Base-by-base conservation (phyloP, 225 moss, liverwort and hornwort species). In the Marchantia paleacea region DNA sequence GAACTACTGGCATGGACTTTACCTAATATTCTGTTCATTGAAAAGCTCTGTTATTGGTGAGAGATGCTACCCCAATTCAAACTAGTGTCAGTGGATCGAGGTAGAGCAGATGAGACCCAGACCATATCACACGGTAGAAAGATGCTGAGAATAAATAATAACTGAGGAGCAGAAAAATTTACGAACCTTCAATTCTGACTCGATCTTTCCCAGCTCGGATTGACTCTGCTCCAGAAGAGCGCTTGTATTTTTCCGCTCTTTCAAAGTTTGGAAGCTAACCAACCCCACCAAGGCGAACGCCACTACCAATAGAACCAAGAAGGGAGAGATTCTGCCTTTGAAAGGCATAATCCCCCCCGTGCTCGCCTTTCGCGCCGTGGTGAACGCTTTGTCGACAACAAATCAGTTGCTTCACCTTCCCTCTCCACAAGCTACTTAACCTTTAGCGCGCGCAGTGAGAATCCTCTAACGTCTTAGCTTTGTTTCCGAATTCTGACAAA, bases 191-290 rank as follows among this genome's bases (percentile, higher is more conserved):
- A 90, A 83, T 26, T 1, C 28, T 0, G 29, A 72, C 47, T 79
- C 83, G 69, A 87, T 52, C 69, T 76, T 74, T 30, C 85, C 80
- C 30, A 91, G 84, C 75, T 89, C 81, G 30, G 78, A 81, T 10
- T 88, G 85, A 81, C 90, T 94, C 54, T 85, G 65, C 12, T 61
- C 54, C 0, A 91, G 72, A 0, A 86, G 49, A 53, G 64, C 83
- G 48, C 65, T 57, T 12, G 84, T 78, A 62, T 20, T 84, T 63
- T 86, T 89, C 52, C 76, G 57, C 11, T 92, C 92, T 63, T 89
- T 94, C n/a, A 91, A 20, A 48, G 80, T 78, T 81, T 89, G 85
- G 53, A 89, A 94, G 31, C 91, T 85, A 7, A 86, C 69, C 50
- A 92, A 52, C 12, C 84, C 91, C 61, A 90, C 76, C 22, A 83